Evolutionary conservation across 805 yeast species (phyloP), one percentile per base, ranked within the genome.

Genomic region (Yarrowia yakushimensis): DNA sequence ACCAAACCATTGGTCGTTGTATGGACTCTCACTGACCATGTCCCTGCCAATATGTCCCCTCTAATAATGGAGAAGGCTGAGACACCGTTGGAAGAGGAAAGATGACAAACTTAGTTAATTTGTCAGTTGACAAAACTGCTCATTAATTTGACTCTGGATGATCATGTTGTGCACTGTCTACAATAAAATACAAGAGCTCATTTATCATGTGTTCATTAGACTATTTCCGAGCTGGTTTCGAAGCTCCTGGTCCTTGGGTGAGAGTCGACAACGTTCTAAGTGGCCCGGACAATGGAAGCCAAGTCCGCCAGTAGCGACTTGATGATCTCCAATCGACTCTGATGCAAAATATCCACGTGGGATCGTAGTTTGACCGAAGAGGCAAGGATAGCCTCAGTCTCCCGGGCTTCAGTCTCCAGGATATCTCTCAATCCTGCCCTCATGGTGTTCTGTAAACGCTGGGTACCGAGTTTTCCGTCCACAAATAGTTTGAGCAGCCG

Each of bases 341-440:
- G 36, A 52, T 52, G 59, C 43, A 52, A 36, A 52, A 52, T 34
- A 25, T 52, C 43, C 31, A 52, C 59, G 5, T 36, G 43, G 23
- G 59, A 18, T 4, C 59, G 59, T 12, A 39, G 27, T 22, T 55
- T 55, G n/a, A 28, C 36, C 1, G 36, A 13, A 9, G n/a, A 10
- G 1, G 34, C 54, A 7, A 34, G 22, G 3, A 62, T 57, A 4
- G 55, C 39, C 28, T 57, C 60, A 8, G 57, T 54, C 22, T 28
- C 50, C 25, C 23, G 33, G 11, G 42, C 37, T 3, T 31, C 20
- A 1, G 55, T 20, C 33, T 20, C 30, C 48, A 60, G 37, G 5
- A 55, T 55, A 15, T 39, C 48, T 30, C 61, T 55, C 61, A 55
- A n/a, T 1, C 46, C 61, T 7, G 61, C 61, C 23, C n/a, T 37